Conservation (phyloP, 768 basidiomycete genomes). For the Suillus spraguei region DNA sequence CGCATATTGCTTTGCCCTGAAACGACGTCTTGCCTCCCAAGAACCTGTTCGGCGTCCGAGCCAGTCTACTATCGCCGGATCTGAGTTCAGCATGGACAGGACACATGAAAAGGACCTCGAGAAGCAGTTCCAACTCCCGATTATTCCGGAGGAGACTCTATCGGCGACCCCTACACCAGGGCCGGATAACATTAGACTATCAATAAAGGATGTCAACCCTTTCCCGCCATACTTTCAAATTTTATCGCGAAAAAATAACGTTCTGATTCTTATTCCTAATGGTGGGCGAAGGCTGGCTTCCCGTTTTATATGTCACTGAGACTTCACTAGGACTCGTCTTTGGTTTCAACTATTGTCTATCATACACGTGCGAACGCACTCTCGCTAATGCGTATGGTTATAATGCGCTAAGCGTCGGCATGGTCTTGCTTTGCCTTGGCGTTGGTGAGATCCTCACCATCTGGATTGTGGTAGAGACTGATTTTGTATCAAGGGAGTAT, state of each 20-base stretch:
- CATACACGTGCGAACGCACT: conserved; percentile 76
- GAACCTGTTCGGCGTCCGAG: conserved; percentile 25
- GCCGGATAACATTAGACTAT: conserved; percentile 47
- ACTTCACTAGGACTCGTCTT: conserved; percentile 61
- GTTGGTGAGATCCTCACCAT: conserved; percentile 44
- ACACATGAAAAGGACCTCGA: conserved; percentile 18
- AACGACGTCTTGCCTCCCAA: conserved; percentile 38
- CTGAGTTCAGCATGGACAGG: conserved; percentile 15
- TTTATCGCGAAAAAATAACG: conserved; percentile 64
- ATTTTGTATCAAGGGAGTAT: conserved; percentile 41
- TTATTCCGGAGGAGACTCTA: conserved; percentile 24
- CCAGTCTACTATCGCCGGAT: conserved; percentile 20
- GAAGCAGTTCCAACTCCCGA: conserved; percentile 25
- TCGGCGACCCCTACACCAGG: conserved; percentile 17
- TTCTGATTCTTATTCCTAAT: conserved; percentile 51
- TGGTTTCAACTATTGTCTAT: conserved; percentile 67
- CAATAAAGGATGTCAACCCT: conserved; percentile 76
- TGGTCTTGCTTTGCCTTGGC: conserved; percentile 78
- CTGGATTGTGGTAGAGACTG: neutral
- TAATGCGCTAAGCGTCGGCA: conserved; percentile 68
- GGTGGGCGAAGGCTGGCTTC: conserved; percentile 16
- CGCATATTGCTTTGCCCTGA: conserved; percentile 71
- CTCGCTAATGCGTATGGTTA: conserved; percentile 65
- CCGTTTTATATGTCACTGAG: neutral
- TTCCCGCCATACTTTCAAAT: conserved; percentile 61